These are phyloP conservation scores for Cokeromyces recurvatus DNA, from an alignment of 371 early-diverging fungal species.

Conservation along the genomic window DNA sequence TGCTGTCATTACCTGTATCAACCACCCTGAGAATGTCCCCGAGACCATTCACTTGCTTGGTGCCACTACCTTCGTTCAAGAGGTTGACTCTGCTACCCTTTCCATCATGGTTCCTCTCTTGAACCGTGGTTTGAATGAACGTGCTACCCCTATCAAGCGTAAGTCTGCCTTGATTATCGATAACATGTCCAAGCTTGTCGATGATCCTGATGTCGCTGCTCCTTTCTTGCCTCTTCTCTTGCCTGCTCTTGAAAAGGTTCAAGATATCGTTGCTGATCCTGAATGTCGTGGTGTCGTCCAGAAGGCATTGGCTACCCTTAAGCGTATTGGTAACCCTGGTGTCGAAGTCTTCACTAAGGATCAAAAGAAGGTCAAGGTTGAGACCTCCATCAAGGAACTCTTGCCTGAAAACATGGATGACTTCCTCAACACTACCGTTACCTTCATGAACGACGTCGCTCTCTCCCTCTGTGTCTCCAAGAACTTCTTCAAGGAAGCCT, in stretches of 20 bases:
- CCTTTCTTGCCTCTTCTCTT: conserved; percentile 79
- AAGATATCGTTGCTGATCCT: conserved; percentile 78
- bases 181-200: conserved; percentile 83
- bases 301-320: conserved; percentile 43
- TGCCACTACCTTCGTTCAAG: conserved; percentile 72
- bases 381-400: conserved; percentile 32
- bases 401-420: conserved; percentile 31
- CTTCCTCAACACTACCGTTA: conserved; percentile 18
- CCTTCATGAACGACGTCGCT: conserved; percentile 45
- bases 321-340: conserved; percentile 32
- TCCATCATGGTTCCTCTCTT: conserved; percentile 81
- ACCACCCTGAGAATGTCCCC: conserved; percentile 61
- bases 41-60: conserved; percentile 62
- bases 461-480: conserved; percentile 34
- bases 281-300: conserved; percentile 69
- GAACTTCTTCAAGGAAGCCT: conserved; percentile 37
- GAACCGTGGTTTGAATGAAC: conserved; percentile 67
- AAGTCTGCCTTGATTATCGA: conserved; percentile 80
- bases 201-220: conserved; percentile 73
- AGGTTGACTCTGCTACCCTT: conserved; percentile 75
- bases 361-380: conserved; percentile 44
- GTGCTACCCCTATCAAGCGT: conserved; percentile 65
- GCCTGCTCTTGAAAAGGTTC: conserved; percentile 72
- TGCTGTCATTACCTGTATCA: conserved; percentile 58
- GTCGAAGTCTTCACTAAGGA: conserved; percentile 33